Conservation (phyloP, 495 filamentous ascomycete genomes). For the Daldinia vernicosa region DNA sequence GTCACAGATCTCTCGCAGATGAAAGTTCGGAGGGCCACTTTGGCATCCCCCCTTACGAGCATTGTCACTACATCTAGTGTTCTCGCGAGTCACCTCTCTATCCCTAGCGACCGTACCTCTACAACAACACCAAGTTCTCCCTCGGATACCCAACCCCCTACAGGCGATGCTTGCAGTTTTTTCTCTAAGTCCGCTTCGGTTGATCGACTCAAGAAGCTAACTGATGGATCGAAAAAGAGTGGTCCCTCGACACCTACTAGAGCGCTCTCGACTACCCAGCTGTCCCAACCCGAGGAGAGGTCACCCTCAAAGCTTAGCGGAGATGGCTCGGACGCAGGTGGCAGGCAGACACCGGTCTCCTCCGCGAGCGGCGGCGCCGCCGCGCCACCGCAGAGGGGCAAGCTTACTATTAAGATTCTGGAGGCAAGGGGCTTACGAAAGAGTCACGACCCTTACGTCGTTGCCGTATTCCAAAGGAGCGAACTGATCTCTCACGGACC, state of each 20-base stretch:
- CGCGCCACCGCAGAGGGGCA: conserved; percentile 83
- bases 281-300: conserved; percentile 52
- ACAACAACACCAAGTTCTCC: conserved; percentile 67
- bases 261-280: conserved; percentile 70
- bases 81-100: conserved; percentile 77
- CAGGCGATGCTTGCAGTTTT: conserved; percentile 60
- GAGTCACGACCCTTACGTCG: conserved; percentile 89
- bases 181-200: conserved; percentile 65
- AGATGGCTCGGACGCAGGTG: conserved; percentile 52
- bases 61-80: conserved; percentile 72
- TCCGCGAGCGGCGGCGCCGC: conserved; percentile 57
- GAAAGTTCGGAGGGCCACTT: conserved; percentile 57
- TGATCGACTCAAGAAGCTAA: conserved; percentile 86
- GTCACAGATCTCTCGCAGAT: conserved; percentile 53
- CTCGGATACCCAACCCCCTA: conserved; percentile 56
- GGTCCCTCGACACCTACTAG: conserved; percentile 88
- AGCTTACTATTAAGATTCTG: conserved; percentile 85
- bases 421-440: conserved; percentile 84
- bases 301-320: conserved; percentile 50
- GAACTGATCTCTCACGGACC: conserved; percentile 93
- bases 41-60: conserved; percentile 69
- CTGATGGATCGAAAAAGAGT: conserved; percentile 82
- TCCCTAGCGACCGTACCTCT: conserved; percentile 67
- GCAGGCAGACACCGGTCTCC: conserved; percentile 53
- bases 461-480: conserved; percentile 95